phyloP scores from a whole-genome alignment of 2,329 filamentous ascomycete species.

The Mollisiaceae sp. region DNA sequence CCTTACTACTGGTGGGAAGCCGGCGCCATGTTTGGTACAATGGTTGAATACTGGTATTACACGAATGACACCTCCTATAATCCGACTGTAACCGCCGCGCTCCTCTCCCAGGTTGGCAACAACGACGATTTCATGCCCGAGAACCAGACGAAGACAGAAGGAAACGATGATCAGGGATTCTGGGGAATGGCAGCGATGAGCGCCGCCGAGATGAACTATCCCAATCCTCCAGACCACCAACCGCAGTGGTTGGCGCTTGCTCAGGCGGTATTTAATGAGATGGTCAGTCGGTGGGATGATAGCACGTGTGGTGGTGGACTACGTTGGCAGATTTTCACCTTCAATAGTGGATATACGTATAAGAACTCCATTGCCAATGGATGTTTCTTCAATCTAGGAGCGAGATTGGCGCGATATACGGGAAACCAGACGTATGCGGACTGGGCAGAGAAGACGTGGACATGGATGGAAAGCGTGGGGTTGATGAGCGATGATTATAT shows the following conservation, averaged over 20 bases:
- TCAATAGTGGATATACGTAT: constrained; percentile 81
- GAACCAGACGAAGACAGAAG: constrained; percentile 64
- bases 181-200: constrained; percentile 74
- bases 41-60: constrained; percentile 85
- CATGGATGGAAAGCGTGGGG: constrained; percentile 64
- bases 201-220: constrained; percentile 70
- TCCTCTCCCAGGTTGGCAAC: constrained; percentile 75
- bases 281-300: constrained; percentile 73
- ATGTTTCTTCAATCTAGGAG: constrained; percentile 64
- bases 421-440: constrained; percentile 76
- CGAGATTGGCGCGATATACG: constrained; percentile 76
- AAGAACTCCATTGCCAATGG: constrained; percentile 69
- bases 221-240: constrained; percentile 55
- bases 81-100: constrained; percentile 59
- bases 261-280: constrained; percentile 74
- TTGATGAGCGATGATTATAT: constrained; percentile 60
- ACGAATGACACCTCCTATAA: constrained; percentile 77
- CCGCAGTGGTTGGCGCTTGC: constrained; percentile 74
- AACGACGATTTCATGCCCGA: constrained; percentile 77
- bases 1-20: constrained; percentile 65
- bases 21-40: constrained; percentile 73
- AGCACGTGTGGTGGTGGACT: constrained; percentile 74
- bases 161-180: constrained; percentile 77
- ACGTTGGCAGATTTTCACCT: constrained; percentile 83
- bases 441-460: constrained; percentile 76